Evolutionary conservation across 768 basidiomycete genomes (phyloP), one percentile per base, ranked within the genome.

Genomic region (Coprinopsis sp.): DNA sequence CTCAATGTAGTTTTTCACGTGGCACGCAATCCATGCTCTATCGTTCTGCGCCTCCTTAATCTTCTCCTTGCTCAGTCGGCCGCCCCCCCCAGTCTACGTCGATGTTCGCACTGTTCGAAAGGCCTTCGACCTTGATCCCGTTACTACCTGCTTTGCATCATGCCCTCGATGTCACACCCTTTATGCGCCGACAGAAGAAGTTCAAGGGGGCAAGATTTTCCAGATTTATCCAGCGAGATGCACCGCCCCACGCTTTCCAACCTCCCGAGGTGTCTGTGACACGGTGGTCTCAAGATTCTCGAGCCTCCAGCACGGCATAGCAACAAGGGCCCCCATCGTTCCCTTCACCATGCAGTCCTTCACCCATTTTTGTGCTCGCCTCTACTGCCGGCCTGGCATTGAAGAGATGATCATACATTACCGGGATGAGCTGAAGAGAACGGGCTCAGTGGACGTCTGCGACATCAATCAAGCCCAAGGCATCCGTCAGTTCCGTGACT

Each of bases 401-500:
- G 46, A 51, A 47, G 28, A 37, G 23, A 16, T 36, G 24, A 48
- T 48, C 13, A 5, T 18, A 1, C 46, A 16, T 11, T 13, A 23
- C 6, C 23, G n/a, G n/a, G n/a, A n/a, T n/a, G n/a, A n/a, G n/a
- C n/a, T n/a, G n/a, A n/a, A n/a, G n/a, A n/a, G n/a, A n/a, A n/a
- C n/a, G n/a, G n/a, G n/a, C n/a, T n/a, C n/a, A n/a, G 38, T 23
- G 7, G 4, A 3, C 13, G 8, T 43, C 8, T 34, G 8, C 12
- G 46, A 51, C 25, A 40, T 47, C 24, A 47, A 24, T 13, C 21
- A 48, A 22, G 39, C 39, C n/a, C n/a, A 12, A 3, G 51, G 27
- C 13, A 24, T 47, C 13, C 4, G 33, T 14, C 21, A 41, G 8
- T 51, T 51, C 27, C 11, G 14, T 14, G 46, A 28, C 14, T 6